Evolutionary conservation across 805 yeast genomes (phyloP).

Genomic region (Pichia manshurica): DNA sequence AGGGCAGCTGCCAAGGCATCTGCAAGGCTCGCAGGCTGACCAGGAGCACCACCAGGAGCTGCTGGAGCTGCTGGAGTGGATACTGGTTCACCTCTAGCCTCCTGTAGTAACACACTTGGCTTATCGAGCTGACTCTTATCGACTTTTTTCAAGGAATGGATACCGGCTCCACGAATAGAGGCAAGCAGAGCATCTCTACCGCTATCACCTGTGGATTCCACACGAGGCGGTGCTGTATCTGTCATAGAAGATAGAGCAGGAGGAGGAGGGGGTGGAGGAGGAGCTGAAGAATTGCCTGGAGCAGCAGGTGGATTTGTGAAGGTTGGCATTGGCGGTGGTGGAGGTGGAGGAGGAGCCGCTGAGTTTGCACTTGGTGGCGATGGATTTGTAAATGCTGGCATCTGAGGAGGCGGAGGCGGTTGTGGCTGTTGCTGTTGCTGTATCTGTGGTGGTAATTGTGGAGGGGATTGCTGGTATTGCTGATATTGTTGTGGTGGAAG

Average conservation of each 20-base stretch:
- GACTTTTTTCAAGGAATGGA: conserved; percentile 63
- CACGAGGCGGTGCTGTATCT: conserved; percentile 26
- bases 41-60: conserved; percentile 36
- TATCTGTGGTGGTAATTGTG: conserved; percentile 11
- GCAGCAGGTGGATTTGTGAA: conserved; percentile 22
- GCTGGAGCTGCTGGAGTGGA: conserved; percentile 30
- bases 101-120: conserved; percentile 68
- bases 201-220: conserved; percentile 37
- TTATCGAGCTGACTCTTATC: conserved; percentile 80
- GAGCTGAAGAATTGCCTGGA: conserved; percentile 8
- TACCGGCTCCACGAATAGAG: conserved; percentile 77
- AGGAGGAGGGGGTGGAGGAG: conserved; percentile 22
- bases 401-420: conserved; percentile 12
- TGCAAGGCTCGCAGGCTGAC: conserved; percentile 41
- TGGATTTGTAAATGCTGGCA: background rate
- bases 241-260: conserved; percentile 26
- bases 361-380: conserved; percentile 26
- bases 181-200: conserved; percentile 80
- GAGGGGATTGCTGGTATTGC: conserved; percentile 13
- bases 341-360: conserved; percentile 19
- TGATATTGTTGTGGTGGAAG: background rate
- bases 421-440: conserved; percentile 1
- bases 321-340: conserved; percentile 23
- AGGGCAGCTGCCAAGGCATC: conserved; percentile 58
- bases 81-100: conserved; percentile 59